These are phyloP conservation scores for Cinnamomum chago DNA, from an alignment of 164 flowering plant genomes.

Conservation along the genomic window DNA sequence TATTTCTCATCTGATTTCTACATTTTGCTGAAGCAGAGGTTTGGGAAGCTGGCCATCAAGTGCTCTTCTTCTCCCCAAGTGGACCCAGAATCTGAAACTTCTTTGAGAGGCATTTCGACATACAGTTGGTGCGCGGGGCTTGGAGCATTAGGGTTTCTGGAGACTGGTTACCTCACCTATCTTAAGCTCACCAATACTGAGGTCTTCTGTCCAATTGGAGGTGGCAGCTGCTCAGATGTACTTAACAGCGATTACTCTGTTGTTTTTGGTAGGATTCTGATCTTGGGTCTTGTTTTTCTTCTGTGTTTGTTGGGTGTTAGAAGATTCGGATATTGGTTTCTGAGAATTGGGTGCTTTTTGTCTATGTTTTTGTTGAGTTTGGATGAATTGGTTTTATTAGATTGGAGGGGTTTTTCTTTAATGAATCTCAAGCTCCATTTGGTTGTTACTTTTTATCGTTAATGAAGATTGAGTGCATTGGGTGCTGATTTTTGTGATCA, in stretches of 20 bases:
- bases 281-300: not conserved
- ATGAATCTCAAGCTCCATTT: too few relatives aligned
- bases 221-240: slow-evolving; percentile 65
- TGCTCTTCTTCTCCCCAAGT: slow-evolving; percentile 26
- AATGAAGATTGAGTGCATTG: not conserved
- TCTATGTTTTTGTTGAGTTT: too few relatives aligned
- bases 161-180: slow-evolving; percentile 79
- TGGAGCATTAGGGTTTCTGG: slow-evolving; percentile 71
- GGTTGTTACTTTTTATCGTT: not conserved
- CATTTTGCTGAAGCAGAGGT: slow-evolving; percentile 18
- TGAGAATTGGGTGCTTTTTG: not conserved
- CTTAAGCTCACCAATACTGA: slow-evolving; percentile 68
- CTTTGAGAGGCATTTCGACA: slow-evolving; percentile 32
- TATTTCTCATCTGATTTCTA: not conserved
- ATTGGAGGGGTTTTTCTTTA: too few relatives aligned
- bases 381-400: too few relatives aligned
- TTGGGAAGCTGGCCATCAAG: slow-evolving; percentile 29
- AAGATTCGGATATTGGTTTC: not conserved
- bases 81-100: slow-evolving; percentile 14
- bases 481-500: not conserved
- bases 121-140: slow-evolving; percentile 66
- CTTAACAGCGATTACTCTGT: slow-evolving; percentile 79
- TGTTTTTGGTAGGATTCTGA: slow-evolving; percentile 55
- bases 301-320: not conserved
- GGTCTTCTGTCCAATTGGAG: slow-evolving; percentile 80